Conservation (phyloP, 2,329 filamentous ascomycete genomes). For the Fusarium poae region DNA sequence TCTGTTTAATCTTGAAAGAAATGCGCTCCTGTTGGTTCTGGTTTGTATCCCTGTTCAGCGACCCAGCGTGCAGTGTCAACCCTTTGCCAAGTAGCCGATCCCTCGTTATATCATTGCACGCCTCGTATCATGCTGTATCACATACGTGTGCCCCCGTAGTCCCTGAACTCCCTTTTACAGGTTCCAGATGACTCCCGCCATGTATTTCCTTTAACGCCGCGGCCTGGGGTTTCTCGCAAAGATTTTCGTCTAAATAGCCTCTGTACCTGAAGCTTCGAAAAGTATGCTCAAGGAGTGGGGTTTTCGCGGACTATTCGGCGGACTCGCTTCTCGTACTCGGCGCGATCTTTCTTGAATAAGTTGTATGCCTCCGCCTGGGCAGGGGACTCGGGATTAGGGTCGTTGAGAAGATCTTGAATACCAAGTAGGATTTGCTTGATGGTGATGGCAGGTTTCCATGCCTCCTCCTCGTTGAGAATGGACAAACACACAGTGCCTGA, state of each 20-base stretch:
- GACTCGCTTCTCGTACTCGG: conserved; percentile 90
- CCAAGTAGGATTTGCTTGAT: conserved; percentile 97
- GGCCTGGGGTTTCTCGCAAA: conserved; percentile 43
- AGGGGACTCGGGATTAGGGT: conserved; percentile 96
- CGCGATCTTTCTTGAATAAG: conserved; percentile 89
- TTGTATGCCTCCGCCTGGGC: conserved; percentile 98
- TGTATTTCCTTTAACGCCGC: conserved; percentile 53
- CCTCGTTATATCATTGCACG: conserved; percentile 22
- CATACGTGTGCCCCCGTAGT: conserved; percentile 17
- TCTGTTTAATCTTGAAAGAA: conserved; percentile 16
- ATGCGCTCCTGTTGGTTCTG: conserved; percentile 10
- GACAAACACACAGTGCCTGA: conserved; percentile 97
- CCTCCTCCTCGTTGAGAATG: conserved; percentile 98
- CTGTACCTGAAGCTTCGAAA: conserved; percentile 4
- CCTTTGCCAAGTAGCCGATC: conserved; percentile 6
- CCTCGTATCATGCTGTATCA: conserved; percentile 33
- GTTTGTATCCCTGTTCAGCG: conserved; percentile 13
- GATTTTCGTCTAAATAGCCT: conserved; percentile 31
- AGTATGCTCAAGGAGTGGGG: conserved; percentile 72
- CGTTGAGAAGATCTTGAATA: conserved; percentile 94
- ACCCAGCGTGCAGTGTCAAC: conserved; percentile 9
- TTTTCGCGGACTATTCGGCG: conserved; percentile 90
- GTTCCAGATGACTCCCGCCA: conserved; percentile 44
- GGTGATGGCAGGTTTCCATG: conserved; percentile 98
- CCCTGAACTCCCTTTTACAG: conserved; percentile 7